Conservation (phyloP, 202 grass and related monocot genomes). For the Panicum hallii region DNA sequence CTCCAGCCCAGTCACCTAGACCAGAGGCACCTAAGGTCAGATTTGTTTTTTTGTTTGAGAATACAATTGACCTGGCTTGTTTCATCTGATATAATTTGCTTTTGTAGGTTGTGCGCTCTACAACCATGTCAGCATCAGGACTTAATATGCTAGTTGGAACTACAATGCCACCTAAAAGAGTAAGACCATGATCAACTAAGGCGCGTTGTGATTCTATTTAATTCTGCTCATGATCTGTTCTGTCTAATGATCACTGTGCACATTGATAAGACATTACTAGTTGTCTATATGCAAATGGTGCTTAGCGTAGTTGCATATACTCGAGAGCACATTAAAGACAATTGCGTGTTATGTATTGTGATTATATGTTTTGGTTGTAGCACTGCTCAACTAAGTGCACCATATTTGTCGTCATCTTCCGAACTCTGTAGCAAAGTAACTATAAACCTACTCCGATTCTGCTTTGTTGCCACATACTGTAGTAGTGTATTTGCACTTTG, state of each 20-base stretch:
- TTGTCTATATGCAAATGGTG: conserved; percentile 2
- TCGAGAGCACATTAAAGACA: background rate
- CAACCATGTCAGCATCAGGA: conserved; percentile 65
- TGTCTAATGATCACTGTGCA: conserved; percentile 4
- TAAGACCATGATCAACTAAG: conserved; percentile 31
- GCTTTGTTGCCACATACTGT: background rate
- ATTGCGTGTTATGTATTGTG: background rate
- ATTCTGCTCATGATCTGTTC: conserved; percentile 14
- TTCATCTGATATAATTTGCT: conserved; percentile 45
- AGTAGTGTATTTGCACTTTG: conserved; percentile 5
- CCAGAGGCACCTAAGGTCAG: conserved; percentile 57
- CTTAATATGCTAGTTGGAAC: conserved; percentile 56
- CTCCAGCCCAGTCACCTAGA: conserved; percentile 45
- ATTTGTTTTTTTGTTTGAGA: conserved; percentile 25
- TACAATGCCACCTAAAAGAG: conserved; percentile 49
- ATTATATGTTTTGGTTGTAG: background rate
- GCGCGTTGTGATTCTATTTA: background rate
- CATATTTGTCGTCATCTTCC: background rate
- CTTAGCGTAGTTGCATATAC: conserved; percentile 21
- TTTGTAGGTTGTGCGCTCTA: conserved; percentile 60
- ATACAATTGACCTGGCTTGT: background rate
- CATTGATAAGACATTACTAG: conserved; percentile 25
- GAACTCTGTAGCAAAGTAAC: background rate
- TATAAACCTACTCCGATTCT: conserved; percentile 27
- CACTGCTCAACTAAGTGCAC: background rate